A percentile compares a stretch with the other conserved stretches of the same genome.
Conservation (phyloP, 352 stramenopile species). For the Phytophthora vignae region DNA sequence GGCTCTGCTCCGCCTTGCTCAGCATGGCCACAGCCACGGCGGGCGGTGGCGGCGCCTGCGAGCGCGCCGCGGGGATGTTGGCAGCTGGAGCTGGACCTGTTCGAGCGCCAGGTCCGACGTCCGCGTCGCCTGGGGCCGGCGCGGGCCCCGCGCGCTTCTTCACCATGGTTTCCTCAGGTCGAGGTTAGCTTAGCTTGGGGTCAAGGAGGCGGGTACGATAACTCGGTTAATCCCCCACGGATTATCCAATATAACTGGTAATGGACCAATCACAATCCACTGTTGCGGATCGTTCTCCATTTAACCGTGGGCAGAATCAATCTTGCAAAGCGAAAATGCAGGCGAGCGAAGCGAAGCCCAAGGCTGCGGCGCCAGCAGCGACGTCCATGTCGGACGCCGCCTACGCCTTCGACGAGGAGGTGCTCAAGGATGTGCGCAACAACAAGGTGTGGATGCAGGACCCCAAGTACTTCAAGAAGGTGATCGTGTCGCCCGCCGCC, state of each 20-base stretch:
- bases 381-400: constrained; percentile 64
- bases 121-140: constrained; percentile 18
- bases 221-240: neutral
- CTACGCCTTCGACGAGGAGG: constrained; percentile 86
- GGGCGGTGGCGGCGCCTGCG: constrained; percentile 38
- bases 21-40: constrained; percentile 63
- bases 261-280: neutral
- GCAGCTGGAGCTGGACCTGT: neutral
- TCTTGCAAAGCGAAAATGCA: constrained; percentile 25
- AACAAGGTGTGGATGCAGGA: constrained; percentile 93
- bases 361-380: constrained; percentile 10
- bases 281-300: neutral
- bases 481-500: constrained; percentile 94
- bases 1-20: constrained; percentile 65
- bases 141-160: constrained; percentile 49
- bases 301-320: constrained; percentile 24
- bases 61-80: neutral
- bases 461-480: constrained; percentile 96
- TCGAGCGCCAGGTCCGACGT: constrained; percentile 7
- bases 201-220: neutral
- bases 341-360: constrained; percentile 33
- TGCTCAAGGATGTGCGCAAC: constrained; percentile 85
- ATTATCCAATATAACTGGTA: neutral
- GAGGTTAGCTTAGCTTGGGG: neutral
- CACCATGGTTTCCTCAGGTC: constrained; percentile 39